Base-by-base conservation (phyloP, 2,329 filamentous ascomycete genomes). In the Phialophora chinensis region DNA sequence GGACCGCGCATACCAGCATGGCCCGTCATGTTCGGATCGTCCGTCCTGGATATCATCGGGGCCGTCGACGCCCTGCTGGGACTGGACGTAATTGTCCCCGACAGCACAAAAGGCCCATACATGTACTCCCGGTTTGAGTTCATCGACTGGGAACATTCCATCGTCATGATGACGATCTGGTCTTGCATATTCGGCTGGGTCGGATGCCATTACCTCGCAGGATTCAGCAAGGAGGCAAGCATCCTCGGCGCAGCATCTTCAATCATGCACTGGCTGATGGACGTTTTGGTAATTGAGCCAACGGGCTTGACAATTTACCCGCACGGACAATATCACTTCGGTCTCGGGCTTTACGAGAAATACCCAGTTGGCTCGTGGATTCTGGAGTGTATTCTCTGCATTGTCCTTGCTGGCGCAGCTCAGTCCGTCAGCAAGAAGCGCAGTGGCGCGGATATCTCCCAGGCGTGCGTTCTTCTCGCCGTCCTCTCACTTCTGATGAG, bases 181-280 rank as follows among this genome's bases (percentile, higher is more conserved):
- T 31, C 53, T 20, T 56, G 53, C 53, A 14, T 56, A 11, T 56
- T 56, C 29, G 53, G 53, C 29, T 35, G 53, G 53, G 12, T 56
- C 31, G 27, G 53, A n/a, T 56, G 53, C 53, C 53, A 35, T n/a
- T 56, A 56, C 29, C 29, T 56, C 10, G 53, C 53, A n/a, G 53
- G 53, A 38, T 35, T 56, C 53, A 56, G 53, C 53, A 56, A 56
- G 53, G 53, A 56, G 23, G 53, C 53, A 17, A 56, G 53, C 29
- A 23, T 56, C 10, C 27, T 56, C n/a, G 53, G 53, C 23, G 53
- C 53, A 1, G 29, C 53, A 12, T 56, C 53, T n/a, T 38, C 53
- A 12, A 56, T 35, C 53, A 35, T 56, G 12, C 53, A 56, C 29
- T 56, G 53, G 53, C 31, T 56, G 53, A 56, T 56, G 53, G 27